Evolutionary conservation across 2,329 filamentous ascomycete genomes (phyloP).

Genomic region (Paecilomyces fulvus): DNA sequence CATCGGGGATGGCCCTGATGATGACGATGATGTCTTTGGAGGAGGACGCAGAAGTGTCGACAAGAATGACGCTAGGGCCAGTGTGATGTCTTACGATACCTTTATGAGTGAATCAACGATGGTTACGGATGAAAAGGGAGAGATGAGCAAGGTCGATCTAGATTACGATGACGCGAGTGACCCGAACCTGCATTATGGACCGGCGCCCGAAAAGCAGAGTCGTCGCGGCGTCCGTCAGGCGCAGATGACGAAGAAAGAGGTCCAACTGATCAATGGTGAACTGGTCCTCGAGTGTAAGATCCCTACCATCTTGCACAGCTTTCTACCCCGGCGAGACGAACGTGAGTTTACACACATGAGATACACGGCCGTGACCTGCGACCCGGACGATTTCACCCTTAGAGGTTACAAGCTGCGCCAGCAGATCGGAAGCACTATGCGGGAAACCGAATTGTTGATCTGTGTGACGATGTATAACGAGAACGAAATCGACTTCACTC

Average conservation of each 20-base stretch:
- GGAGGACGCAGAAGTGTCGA: slow-evolving; percentile 25
- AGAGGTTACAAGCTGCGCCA: slow-evolving; percentile 89
- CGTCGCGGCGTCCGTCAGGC: slow-evolving; percentile 77
- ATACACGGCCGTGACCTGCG: slow-evolving; percentile 96
- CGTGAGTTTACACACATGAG: slow-evolving; percentile 98
- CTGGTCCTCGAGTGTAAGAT: slow-evolving; percentile 98
- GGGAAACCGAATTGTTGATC: slow-evolving; percentile 93
- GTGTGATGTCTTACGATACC: slow-evolving; percentile 55
- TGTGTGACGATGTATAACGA: slow-evolving; percentile 99
- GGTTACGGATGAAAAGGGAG: slow-evolving; percentile 46
- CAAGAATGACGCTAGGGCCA: slow-evolving; percentile 49
- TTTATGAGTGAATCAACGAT: slow-evolving; percentile 53
- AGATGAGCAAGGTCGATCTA: slow-evolving; percentile 33
- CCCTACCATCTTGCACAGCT: slow-evolving; percentile 94
- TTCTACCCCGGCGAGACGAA: slow-evolving; percentile 84
- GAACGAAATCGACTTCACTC: slow-evolving; percentile 90
- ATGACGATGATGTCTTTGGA: slow-evolving; percentile 70
- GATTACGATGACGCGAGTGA: slow-evolving; percentile 43
- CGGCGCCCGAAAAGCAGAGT: slow-evolving; percentile 79
- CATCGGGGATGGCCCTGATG: slow-evolving; percentile 48
- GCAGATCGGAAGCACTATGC: slow-evolving; percentile 70
- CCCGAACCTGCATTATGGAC: slow-evolving; percentile 63
- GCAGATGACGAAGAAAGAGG: slow-evolving; percentile 87
- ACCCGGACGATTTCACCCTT: slow-evolving; percentile 85
- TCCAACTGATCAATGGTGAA: slow-evolving; percentile 93